A percentile compares a stretch with the other conserved stretches of the same genome.
Evolutionary conservation across 345 rosid genomes (phyloP).

Genomic region (Bruguiera gymnorhiza): DNA sequence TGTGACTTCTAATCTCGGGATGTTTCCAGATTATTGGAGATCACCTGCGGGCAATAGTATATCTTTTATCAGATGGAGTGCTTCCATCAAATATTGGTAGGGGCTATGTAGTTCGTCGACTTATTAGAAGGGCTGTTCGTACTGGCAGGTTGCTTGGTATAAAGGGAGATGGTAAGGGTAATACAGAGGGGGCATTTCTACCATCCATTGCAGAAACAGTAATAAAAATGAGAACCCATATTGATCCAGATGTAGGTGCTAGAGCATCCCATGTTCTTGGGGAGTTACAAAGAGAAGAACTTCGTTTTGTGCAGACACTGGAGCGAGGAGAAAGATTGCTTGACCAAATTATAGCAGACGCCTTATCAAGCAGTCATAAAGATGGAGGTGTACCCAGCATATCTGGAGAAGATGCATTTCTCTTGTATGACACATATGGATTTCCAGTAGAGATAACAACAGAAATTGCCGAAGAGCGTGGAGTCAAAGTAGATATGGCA

Average conservation of each 20-base stretch:
- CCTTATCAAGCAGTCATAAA: slow-evolving; percentile 40
- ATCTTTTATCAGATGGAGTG: slow-evolving; percentile 91
- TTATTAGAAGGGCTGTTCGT: slow-evolving; percentile 89
- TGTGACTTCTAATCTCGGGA: slow-evolving; percentile 11
- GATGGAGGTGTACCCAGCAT: slow-evolving; percentile 46
- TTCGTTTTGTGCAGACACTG: slow-evolving; percentile 79
- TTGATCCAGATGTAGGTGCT: slow-evolving; percentile 63
- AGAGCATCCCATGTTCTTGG: slow-evolving; percentile 59
- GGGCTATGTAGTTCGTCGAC: slow-evolving; percentile 91
- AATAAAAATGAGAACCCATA: slow-evolving; percentile 67
- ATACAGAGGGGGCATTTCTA: slow-evolving; percentile 63
- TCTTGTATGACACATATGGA: slow-evolving; percentile 78
- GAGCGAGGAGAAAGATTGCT: slow-evolving; percentile 91
- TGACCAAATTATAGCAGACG: slow-evolving; percentile 64
- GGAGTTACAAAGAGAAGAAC: slow-evolving; percentile 83
- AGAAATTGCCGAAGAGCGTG: slow-evolving; percentile 79
- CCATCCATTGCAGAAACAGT: slow-evolving; percentile 74
- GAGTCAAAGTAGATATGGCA: slow-evolving; percentile 57
- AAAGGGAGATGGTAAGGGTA: slow-evolving; percentile 52
- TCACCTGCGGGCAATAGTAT: slow-evolving; percentile 84
- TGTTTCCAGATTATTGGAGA: slow-evolving; percentile 71
- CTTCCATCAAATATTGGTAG: slow-evolving; percentile 89
- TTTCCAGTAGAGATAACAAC: slow-evolving; percentile 88
- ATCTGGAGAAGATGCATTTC: slow-evolving; percentile 82
- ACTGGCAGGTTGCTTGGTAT: slow-evolving; percentile 79